phyloP scores from a whole-genome alignment of 2,329 filamentous ascomycete species.

The Xylariaceae sp. region DNA sequence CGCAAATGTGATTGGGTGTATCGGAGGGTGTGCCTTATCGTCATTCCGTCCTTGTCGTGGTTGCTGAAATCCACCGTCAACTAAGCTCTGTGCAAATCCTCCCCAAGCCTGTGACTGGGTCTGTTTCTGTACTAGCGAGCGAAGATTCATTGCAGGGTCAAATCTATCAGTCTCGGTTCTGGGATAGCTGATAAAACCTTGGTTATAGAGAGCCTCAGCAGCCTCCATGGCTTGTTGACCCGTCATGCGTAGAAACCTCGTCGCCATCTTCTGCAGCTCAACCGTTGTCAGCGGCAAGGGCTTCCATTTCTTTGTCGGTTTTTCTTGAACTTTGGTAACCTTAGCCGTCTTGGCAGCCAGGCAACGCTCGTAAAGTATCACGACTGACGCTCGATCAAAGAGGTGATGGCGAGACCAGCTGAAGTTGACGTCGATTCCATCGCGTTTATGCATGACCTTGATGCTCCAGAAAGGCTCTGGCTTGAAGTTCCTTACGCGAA shows the following conservation, averaged over 20 bases:
- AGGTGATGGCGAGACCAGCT: slow-evolving; percentile 77
- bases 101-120: slow-evolving; percentile 75
- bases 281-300: slow-evolving; percentile 92
- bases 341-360: slow-evolving; percentile 70
- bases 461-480: slow-evolving; percentile 92
- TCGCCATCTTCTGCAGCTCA: slow-evolving; percentile 93
- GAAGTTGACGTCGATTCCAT: slow-evolving; percentile 77
- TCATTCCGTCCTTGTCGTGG: slow-evolving; percentile 84
- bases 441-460: slow-evolving; percentile 73
- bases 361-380: slow-evolving; percentile 82
- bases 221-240: slow-evolving; percentile 86
- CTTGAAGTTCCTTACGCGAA: slow-evolving; percentile 88
- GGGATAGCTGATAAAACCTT: slow-evolving; percentile 95
- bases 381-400: slow-evolving; percentile 80
- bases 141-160: slow-evolving; percentile 82
- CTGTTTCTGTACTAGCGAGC: slow-evolving; percentile 77
- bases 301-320: slow-evolving; percentile 90
- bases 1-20: slow-evolving; percentile 89
- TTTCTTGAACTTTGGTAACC: slow-evolving; percentile 82
- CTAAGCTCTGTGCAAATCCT: slow-evolving; percentile 68
- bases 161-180: slow-evolving; percentile 97
- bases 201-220: slow-evolving; percentile 85
- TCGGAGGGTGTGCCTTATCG: slow-evolving; percentile 95
- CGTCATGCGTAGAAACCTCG: slow-evolving; percentile 81
- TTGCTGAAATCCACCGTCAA: slow-evolving; percentile 72